Base-by-base conservation (phyloP, 768 basidiomycete species). In the Tulasnella sp. region DNA sequence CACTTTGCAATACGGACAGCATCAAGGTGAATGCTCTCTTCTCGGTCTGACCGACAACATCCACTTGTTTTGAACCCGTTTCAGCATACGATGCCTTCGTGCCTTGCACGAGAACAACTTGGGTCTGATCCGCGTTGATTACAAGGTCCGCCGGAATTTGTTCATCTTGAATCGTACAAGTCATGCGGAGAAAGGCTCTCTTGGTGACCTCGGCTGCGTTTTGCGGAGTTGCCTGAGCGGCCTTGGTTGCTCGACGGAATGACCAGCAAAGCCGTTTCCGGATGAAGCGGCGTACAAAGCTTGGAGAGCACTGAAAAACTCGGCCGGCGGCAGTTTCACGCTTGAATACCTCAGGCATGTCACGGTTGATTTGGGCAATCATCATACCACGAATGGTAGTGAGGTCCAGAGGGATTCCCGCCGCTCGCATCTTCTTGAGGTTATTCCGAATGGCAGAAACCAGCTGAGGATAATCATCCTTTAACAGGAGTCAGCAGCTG, bases 11-110 rank as follows among this genome's bases (percentile, higher is more conserved):
- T 16, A 88, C 80, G 0, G 84, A 84, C 12, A 86, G 84, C 18
- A 87, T 60, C 0, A 88, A 41, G 0, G 88, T 89, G 75, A 88
- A 86, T 24, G 88, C 88, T 0, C 85, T 83, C 81, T 89, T 89
- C 79, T 89, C 88, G 1, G 88, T 87, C 16, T 78, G 42, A 0
- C 88, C 87, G 3, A 85, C 72, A 1, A 84, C 79, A 0, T 83
- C 72, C 2, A 89, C 86, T 77, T 89, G 88, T 78, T 86, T 86
- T 0, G 83, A 80, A 0, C 87, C 86, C 0, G 41, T 81, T 37
- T 82, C 44, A 1, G 81, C 83, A 78, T 84, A 89, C 6, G 88
- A 88, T 58, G 83, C 76, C 8, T 82, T 81, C 8, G 82, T 75
- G 11, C 83, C 85, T 31, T 82, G 85, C 4, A 82, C 80, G 64